phyloP scores from a whole-genome alignment of 2,329 filamentous ascomycete genomes.

The Penicillium sp. region DNA sequence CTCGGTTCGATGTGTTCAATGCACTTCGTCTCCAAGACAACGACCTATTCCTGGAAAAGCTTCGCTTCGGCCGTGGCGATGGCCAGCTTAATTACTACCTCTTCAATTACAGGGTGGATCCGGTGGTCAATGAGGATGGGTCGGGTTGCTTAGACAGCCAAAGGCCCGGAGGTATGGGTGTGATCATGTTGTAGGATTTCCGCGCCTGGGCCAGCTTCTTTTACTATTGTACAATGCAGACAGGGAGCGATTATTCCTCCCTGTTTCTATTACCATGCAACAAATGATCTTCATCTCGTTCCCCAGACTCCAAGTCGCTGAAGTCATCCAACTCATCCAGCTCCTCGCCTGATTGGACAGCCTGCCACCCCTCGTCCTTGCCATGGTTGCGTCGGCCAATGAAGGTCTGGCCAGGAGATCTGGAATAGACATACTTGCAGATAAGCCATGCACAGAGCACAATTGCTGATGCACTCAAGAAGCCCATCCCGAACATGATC shows the following conservation, averaged over 20 bases:
- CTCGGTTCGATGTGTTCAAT: no score
- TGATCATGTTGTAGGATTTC: no score
- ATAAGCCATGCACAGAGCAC: conserved; percentile 2
- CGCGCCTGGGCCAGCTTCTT: no score
- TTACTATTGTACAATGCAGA: neutral
- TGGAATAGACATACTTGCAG: neutral
- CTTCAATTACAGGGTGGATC: no score
- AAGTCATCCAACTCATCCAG: conserved; percentile 2
- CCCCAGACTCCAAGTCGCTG: conserved; percentile 2
- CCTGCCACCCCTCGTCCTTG: neutral
- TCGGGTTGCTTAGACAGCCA: no score
- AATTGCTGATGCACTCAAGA: conserved; percentile 3
- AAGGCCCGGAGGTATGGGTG: no score
- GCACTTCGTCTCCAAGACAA: no score
- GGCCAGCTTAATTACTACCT: no score
- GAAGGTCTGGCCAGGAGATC: neutral
- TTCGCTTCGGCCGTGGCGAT: no score
- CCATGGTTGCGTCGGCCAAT: neutral
- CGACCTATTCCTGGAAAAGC: no score
- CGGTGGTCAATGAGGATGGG: no score
- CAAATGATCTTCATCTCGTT: conserved; percentile 2
- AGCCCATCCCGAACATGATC: conserved; percentile 4
- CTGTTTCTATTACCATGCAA: neutral
- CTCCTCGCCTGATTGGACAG: conserved; percentile 1
- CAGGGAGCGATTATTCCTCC: no score